Base-by-base conservation (phyloP, 441 rosid species). In the Pelargonium myrrhifolium region DNA sequence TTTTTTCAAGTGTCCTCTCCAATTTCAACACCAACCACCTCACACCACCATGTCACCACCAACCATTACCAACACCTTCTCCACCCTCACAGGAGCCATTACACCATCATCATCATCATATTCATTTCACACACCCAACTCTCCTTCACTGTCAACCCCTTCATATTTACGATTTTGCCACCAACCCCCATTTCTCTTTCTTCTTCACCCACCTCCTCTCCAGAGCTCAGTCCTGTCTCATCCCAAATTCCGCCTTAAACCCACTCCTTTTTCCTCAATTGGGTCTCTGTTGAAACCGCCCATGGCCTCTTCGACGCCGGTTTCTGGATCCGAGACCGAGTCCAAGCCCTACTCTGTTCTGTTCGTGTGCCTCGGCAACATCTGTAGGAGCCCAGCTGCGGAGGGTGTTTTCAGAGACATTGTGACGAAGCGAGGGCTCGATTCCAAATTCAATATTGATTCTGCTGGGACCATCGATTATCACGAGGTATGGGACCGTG, bases 321-420 rank as follows among this genome's bases (percentile, higher is more conserved):
- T 49, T 6, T 14, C 56, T 6, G 56, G 56, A 5, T 58, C 70
- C 0, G 75, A 62, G 28, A 26, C 81, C 12, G 76, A 75, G 75
- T 15, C 61, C 60, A 87, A 81, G 73, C 92, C 95, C 22, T 84
- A 84, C 75, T 81, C 95, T 61, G 92, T 89, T 62, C 88, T 90
- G 40, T 90, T 93, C 65, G 96, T 85, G 62, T 89, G 97, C 75
- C 82, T 86, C 2, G 99, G 99, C 40, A 90, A 93, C 79, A 93
- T 89, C 66, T 93, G 97, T 71, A 82, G 96, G 51, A 93, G 99
- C 76, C 97, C 97, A 64, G 95, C 96, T 69, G 99, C 99, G 2
- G 97, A 89, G 84, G 97, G 92, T 51, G 96, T 93, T 66, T 89
- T 93, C n/a, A 86, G 76, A 45, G 87, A 89, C 72, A 75, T 89